Percentiles rank a stretch among this genome's conserved stretches.
Conservation (phyloP, 768 basidiomycete species). For the Russula virescens region DNA sequence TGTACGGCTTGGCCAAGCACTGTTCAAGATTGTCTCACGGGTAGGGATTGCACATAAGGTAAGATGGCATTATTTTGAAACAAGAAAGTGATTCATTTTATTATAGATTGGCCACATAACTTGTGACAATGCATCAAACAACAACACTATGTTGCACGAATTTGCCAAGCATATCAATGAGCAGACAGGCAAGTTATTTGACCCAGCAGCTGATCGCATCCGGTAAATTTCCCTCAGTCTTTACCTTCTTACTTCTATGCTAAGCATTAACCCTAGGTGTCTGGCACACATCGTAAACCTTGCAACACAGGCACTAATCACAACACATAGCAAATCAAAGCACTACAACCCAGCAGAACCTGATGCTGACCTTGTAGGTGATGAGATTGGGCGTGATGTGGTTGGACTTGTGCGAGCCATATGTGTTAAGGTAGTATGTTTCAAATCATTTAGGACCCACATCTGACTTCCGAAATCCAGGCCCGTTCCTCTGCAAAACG, state of each 20-base stretch:
- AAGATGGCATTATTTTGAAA: not conserved
- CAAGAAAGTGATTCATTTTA: not conserved
- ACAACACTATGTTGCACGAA: not conserved
- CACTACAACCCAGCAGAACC: too few species aligned
- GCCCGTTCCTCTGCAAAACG: not conserved
- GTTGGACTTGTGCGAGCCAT: conserved; percentile 30
- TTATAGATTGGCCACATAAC: not conserved
- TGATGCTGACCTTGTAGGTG: not conserved
- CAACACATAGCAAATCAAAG: conserved; percentile 26
- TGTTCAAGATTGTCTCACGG: too few species aligned
- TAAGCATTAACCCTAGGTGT: conserved; percentile 24
- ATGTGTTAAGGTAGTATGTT: conserved; percentile 26
- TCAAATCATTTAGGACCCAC: too few species aligned
- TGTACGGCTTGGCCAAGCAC: too few species aligned
- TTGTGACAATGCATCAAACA: too few species aligned
- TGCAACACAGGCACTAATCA: conserved; percentile 30
- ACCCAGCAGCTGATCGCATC: not conserved
- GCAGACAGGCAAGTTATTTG: not conserved
- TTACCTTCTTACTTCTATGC: too few species aligned
- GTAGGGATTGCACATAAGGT: too few species aligned
- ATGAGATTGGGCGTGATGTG: conserved; percentile 21
- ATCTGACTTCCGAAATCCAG: not conserved
- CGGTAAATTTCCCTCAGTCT: not conserved
- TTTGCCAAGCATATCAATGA: not conserved
- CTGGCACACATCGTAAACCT: conserved; percentile 35